Base-by-base conservation (phyloP, 805 yeast species). In the Clavispora asparagi region DNA sequence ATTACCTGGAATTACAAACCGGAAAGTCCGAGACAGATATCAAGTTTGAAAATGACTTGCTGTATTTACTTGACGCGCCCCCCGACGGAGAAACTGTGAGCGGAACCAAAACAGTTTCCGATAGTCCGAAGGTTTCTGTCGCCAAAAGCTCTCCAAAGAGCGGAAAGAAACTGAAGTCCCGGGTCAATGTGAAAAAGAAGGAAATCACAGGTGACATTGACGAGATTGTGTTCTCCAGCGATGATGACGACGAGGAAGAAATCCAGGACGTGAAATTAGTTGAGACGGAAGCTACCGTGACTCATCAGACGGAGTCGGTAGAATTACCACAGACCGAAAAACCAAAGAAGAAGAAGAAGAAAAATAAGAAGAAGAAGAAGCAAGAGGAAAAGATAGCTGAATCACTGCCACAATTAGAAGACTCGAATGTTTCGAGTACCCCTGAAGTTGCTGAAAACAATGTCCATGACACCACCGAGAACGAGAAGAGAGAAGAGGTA, bases 141-240 rank as follows among this genome's bases (percentile, higher is more conserved):
- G 7, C 23, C 23, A 29, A 12, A 49, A 42, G 9, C 14, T 25
- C 42, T 2, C 33, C 11, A 41, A 41, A 31, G 13, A 33, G n/a
- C 33, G 44, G 19, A 37, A 42, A 41, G 43, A 41, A 32, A 33
- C 7, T 3, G 8, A 38, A 30, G 12, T 11, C 16, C 10, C 5
- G n/a, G 29, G 40, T 47, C 25, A 48, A 49, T 31, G 46, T 59
- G 14, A 32, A 54, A 1, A 39, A 58, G 9, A 55, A 48, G 28
- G 70, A 64, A 41, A 57, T 65, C 30, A 63, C 64, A 13, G 51
- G 51, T 23, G 70, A 64, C 49, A 55, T 66, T 31, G 54, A 51
- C 23, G 65, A 55, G 8, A 54, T 64, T 6, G 42, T 54, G 2
- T 57, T 65, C 43, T 60, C 65, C 37, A 54, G 63, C 44, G 66